Evolutionary conservation across 2,329 filamentous ascomycete genomes (phyloP), one percentile per base, ranked within the genome.

Genomic region (Chalara sp.): DNA sequence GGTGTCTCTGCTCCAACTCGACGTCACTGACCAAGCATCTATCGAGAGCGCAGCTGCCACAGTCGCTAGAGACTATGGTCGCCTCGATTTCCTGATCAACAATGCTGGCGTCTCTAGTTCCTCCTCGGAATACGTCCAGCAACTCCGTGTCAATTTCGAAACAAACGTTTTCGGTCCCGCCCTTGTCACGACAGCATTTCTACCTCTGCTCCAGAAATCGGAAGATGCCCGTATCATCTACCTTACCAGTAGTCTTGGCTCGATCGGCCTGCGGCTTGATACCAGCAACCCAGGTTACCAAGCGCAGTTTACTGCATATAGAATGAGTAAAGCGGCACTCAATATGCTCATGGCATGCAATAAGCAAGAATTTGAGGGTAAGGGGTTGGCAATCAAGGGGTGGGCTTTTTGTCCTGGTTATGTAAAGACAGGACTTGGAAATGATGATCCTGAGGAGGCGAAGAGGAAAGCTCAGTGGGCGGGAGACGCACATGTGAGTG

Each of bases 11-110:
- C 30, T 65, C 21, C 60, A 65, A 49, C 55, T 67, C 44, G 66
- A 68, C 48, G 50, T 67, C 11, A 50, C 58, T 29, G 60, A 57
- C 37, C 64, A 67, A 33, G 58, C 55, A 6, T 64, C 64, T 7
- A 68, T 69, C 54, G 31, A 54, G 5, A 53, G 55, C 1, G 65
- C 65, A 3, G 63, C 58, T 11, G 53, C 59, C 8, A 50, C 51
- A 32, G 52, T 69, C 32, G 50, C 59, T 43, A 46, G 54, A 5
- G 55, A 59, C 28, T 58, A 58, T 30, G 65, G 63, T 21, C 54
- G 60, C 12, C 46, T 70, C 5, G 67, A 70, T 46, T 59, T 64
- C 6, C 51, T 70, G 6, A 58, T 70, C 35, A 70, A 70, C 54
- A 70, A 63, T 43, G 59, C 61, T 7, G 59, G 58, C n/a, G 56